These are phyloP conservation scores for Annulohypoxylon stygium DNA, from an alignment of 495 filamentous ascomycete species.

Conservation along the genomic window DNA sequence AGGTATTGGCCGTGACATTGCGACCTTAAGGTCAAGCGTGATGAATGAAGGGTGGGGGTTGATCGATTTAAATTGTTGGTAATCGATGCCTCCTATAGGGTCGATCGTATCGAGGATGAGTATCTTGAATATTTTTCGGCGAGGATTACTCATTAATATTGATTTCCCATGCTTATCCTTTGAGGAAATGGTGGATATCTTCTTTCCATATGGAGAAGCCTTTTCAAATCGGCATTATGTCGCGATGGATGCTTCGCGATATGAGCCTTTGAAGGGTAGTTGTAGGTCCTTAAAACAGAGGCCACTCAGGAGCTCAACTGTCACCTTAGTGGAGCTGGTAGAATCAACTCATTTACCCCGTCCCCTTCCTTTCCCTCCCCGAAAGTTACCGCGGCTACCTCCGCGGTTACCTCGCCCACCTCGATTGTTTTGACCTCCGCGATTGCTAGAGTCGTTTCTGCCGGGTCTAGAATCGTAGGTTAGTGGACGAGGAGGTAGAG, in stretches of 20 bases:
- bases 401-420: slow-evolving; percentile 27
- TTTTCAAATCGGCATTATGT: background rate
- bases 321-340: background rate
- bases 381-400: slow-evolving; percentile 23
- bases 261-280: background rate
- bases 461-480: slow-evolving; percentile 12
- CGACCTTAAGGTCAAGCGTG: background rate
- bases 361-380: slow-evolving; percentile 43
- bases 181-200: background rate
- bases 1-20: background rate
- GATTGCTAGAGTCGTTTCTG: slow-evolving; percentile 18
- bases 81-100: background rate
- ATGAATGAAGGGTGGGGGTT: background rate
- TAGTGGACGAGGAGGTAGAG: slow-evolving; percentile 42
- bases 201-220: background rate
- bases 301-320: background rate
- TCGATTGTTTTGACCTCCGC: slow-evolving; percentile 22
- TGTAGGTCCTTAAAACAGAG: no score
- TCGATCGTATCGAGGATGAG: background rate
- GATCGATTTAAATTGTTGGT: background rate
- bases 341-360: slow-evolving; percentile 28
- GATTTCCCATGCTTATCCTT: background rate
- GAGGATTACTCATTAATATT: background rate
- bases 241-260: background rate
- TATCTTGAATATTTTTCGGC: background rate